Base-by-base conservation (phyloP, 208 protist genomes). In the Tritrichomonas musculus region DNA sequence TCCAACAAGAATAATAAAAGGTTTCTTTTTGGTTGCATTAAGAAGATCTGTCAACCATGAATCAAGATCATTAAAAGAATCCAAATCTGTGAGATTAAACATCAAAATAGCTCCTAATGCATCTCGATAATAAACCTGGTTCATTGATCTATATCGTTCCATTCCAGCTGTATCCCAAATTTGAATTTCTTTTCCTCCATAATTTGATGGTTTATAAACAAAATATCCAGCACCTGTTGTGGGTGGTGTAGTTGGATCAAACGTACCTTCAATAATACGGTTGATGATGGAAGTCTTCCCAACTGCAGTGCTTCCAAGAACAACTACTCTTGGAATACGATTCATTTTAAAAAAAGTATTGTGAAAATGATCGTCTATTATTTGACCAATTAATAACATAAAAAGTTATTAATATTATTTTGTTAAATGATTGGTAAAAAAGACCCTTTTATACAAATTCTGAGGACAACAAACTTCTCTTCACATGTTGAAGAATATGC, bases 91-190 rank as follows among this genome's bases (percentile, higher is more conserved):
- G 20, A 49, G 8, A 20, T 88, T 47, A 30, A 60, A 88, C 53
- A 57, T 33, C 14, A 88, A 33, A 39, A 88, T 57, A 11, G 47
- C 47, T 39, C 41, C 77, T 53, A 53, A 14, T 27, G 77, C 33
- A 88, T 88, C 47, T 27, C 77, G 41, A 27, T 47, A 88, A 57
- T 88, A 88, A 33, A 39, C 20, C 9, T n/a, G 53, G 20, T 20
- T 88, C 33, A 88, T 44, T 53, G 41, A 57, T 33, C 41, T 33
- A 39, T 88, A 88, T 5, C 47, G 33, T 39, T 88, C 77, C 30
- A 44, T 25, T 30, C 77, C 77, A 39, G 77, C 77, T 20, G 77
- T 88, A 88, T 88, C 77, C 77, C 77, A 88, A 11, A 88, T 88
- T 53, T 20, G 41, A 2, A 27, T 53, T 9, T 47, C 41, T 53